These are phyloP conservation scores for Dujonia santamariae DNA, from an alignment of 1,139 yeast genomes.

Conservation along the genomic window DNA sequence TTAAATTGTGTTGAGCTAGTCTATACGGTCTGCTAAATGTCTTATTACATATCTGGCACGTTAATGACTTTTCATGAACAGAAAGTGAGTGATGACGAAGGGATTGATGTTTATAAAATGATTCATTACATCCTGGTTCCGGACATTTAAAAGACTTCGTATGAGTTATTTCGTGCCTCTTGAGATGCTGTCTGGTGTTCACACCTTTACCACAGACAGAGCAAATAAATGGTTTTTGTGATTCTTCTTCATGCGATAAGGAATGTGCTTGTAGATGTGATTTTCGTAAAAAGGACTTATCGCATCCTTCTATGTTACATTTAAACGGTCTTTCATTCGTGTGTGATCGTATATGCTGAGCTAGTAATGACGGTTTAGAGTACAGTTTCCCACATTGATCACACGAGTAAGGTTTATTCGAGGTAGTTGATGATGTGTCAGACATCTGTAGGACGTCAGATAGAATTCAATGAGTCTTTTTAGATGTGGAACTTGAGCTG, in stretches of 20 bases:
- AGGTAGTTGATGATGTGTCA: conserved; percentile 16
- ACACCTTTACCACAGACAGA: conserved; percentile 80
- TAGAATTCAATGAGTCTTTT: neutral
- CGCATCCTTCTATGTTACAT: conserved; percentile 57
- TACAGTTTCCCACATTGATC: conserved; percentile 73
- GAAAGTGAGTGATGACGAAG: conserved; percentile 68
- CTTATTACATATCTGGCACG: conserved; percentile 60
- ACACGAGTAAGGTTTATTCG: conserved; percentile 53
- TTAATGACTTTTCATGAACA: conserved; percentile 53
- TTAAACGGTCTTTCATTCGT: conserved; percentile 74
- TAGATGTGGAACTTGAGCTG: neutral
- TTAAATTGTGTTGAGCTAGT: conserved; percentile 58
- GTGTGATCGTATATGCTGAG: conserved; percentile 79
- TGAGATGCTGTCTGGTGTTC: conserved; percentile 75
- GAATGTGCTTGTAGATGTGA: conserved; percentile 77
- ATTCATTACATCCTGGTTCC: conserved; percentile 57
- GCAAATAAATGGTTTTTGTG: conserved; percentile 73
- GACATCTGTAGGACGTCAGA: conserved; percentile 1
- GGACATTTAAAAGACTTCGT: conserved; percentile 66
- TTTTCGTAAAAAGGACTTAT: conserved; percentile 65
- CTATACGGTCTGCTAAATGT: conserved; percentile 59
- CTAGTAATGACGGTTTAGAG: conserved; percentile 75
- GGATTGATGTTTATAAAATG: conserved; percentile 77
- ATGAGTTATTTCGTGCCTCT: conserved; percentile 79
- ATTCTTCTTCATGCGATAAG: conserved; percentile 54